Conservation (phyloP, 176 grass and related monocot genomes). For the Eragrostis curvula region DNA sequence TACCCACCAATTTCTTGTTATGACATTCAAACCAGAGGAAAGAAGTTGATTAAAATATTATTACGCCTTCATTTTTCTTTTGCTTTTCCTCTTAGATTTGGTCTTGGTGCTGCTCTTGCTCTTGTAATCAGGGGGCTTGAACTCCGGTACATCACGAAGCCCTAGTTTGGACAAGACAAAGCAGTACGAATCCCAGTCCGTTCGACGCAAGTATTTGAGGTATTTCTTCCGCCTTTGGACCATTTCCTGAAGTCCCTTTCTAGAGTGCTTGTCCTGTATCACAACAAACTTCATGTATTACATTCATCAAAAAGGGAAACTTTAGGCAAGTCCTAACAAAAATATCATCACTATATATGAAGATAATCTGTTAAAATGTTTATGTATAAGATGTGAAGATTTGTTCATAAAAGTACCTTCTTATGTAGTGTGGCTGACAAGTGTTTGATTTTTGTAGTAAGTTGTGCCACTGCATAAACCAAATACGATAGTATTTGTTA, state of each 20-base stretch:
- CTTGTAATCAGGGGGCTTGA: slow-evolving; percentile 79
- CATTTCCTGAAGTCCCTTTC: slow-evolving; percentile 90
- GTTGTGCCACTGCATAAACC: slow-evolving; percentile 72
- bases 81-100: slow-evolving; percentile 51
- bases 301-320: not conserved
- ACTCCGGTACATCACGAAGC: slow-evolving; percentile 71
- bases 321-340: not conserved
- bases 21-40: not conserved
- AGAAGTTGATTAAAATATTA: not conserved
- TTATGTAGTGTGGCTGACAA: slow-evolving; percentile 77
- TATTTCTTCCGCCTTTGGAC: slow-evolving; percentile 92
- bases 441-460: slow-evolving; percentile 94
- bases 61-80: slow-evolving; percentile 50
- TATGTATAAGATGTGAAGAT: no score
- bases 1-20: not conserved
- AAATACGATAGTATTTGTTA: not conserved
- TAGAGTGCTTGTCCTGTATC: slow-evolving; percentile 86
- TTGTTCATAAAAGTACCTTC: slow-evolving; percentile 65
- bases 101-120: slow-evolving; percentile 51
- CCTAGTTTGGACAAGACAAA: slow-evolving; percentile 78
- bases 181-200: slow-evolving; percentile 97
- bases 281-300: not conserved
- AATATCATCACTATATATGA: not conserved
- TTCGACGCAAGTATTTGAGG: slow-evolving; percentile 83
- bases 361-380: not conserved